Base-by-base conservation (phyloP, 108 stramenopile genomes). In the Cyclotella cryptica region DNA sequence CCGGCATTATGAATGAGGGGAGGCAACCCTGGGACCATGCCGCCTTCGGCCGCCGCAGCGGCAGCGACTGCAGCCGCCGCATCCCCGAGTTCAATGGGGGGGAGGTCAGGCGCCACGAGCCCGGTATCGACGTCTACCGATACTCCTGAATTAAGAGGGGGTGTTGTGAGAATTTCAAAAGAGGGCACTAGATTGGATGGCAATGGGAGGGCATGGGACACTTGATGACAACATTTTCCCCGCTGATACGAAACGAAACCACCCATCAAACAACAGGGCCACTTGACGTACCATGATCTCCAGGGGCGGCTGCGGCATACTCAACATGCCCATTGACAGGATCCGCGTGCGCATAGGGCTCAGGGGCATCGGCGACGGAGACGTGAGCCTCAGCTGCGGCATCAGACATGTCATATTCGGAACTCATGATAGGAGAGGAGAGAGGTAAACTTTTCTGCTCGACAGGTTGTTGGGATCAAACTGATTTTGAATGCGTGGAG, bases 111-210 rank as follows among this genome's bases (percentile, higher is more conserved):
- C 2, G 67, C 49, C 9, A 11, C 64, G 30, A 68, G 49, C 1
- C 49, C 49, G 67, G 49, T 68, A 49, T 68, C 67, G 49, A 68
- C 49, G 30, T 68, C 67, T n/a, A 51, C 44, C 3, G 67, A 51
- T 24, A 65, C 64, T 3, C 64, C 64, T 62, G 30, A 17, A 62
- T 41, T 15, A 22, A 65, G 1, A 19, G 44, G 17, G 8, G 13
- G 3, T 13, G 10, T 13, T 2, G 15, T 61, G 15, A 21, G 15
- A 29, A 61, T 13, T 61, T n/a, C 2, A 13, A 61, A 39, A 1
- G 13, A 2, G 18, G n/a, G 60, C 60, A 39, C 13, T 0, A 61
- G 29, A 35, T 12, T 2, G 3, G 55, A 8, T 4, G 60, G 13
- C 35, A 30, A 13, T 39, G 35, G 30, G 30, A 30, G 3, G 2